Evolutionary conservation across 176 grass and related monocot species (phyloP).

Genomic region (Thinopyrum elongatum): DNA sequence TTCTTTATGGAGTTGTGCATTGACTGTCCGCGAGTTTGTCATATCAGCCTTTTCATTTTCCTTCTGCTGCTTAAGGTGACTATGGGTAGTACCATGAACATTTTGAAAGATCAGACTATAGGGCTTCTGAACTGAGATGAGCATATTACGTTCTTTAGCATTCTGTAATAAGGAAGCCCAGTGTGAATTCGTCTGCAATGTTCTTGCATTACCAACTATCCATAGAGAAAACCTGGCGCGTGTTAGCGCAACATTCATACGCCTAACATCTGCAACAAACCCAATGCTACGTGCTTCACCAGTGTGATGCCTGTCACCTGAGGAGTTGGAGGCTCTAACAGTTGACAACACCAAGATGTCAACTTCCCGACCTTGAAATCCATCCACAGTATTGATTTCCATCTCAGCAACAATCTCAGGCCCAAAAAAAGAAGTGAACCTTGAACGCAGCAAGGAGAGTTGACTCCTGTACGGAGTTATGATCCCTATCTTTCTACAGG

Average conservation of each 20-base stretch:
- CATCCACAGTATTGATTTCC: conserved; percentile 96
- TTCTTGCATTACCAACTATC: conserved; percentile 92
- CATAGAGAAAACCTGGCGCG: conserved; percentile 85
- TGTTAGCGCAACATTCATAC: conserved; percentile 99
- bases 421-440: conserved; percentile 69
- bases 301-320: conserved; percentile 25
- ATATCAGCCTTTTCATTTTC: conserved; percentile 30
- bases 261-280: conserved; percentile 96
- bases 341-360: conserved; percentile 94
- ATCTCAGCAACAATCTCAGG: conserved; percentile 80
- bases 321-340: conserved; percentile 78
- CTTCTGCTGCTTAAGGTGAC: conserved; percentile 28
- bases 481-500: conserved; percentile 73
- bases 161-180: conserved; percentile 82
- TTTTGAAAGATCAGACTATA: conserved; percentile 67
- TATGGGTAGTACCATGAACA: conserved; percentile 4
- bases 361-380: conserved; percentile 99
- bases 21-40: not conserved
- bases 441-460: conserved; percentile 75
- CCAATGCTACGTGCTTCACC: conserved; percentile 70
- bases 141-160: conserved; percentile 67
- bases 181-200: conserved; percentile 71
- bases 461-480: conserved; percentile 96
- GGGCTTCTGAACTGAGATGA: conserved; percentile 60
- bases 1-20: conserved; percentile 12